Evolutionary conservation across 2,329 filamentous ascomycete species (phyloP).

Genomic region (Pseudogymnoascus destructans): DNA sequence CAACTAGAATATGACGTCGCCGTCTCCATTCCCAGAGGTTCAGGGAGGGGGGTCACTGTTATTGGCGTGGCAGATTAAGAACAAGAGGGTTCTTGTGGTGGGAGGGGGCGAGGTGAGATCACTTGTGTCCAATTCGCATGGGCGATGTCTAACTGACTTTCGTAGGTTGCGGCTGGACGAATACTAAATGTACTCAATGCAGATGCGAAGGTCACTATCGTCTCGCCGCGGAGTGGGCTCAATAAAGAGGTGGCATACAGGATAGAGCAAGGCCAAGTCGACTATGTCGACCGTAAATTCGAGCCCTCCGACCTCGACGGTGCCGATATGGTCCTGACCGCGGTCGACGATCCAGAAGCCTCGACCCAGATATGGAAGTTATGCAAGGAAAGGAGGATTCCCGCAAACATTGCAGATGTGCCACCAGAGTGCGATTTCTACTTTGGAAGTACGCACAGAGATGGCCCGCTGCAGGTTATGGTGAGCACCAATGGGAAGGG

Average conservation of each 20-base stretch:
- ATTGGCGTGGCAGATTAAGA: constrained; percentile 86
- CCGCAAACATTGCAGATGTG: constrained; percentile 94
- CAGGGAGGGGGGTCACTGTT: constrained; percentile 89
- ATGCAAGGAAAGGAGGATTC: constrained; percentile 71
- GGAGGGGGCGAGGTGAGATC: constrained; percentile 78
- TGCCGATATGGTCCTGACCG: constrained; percentile 77
- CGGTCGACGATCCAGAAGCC: constrained; percentile 85
- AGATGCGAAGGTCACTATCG: constrained; percentile 77
- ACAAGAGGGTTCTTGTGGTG: constrained; percentile 81
- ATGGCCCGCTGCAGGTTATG: constrained; percentile 95
- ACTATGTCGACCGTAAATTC: constrained; percentile 72
- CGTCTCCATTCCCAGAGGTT: constrained; percentile 52
- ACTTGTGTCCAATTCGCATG: constrained; percentile 18
- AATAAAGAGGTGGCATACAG: constrained; percentile 82
- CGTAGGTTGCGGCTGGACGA: constrained; percentile 82
- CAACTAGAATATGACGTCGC: background rate
- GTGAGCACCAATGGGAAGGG: constrained; percentile 97
- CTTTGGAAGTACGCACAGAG: constrained; percentile 89
- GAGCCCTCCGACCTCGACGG: constrained; percentile 73
- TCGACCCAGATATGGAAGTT: constrained; percentile 85
- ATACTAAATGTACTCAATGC: constrained; percentile 92
- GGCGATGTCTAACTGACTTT: background rate
- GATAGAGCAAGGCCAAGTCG: constrained; percentile 59
- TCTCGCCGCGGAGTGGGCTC: constrained; percentile 66
- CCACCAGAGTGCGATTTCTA: constrained; percentile 97